Evolutionary conservation across 1,284 basidiomycete species (phyloP).

Genomic region (Moesziomyces antarcticus): DNA sequence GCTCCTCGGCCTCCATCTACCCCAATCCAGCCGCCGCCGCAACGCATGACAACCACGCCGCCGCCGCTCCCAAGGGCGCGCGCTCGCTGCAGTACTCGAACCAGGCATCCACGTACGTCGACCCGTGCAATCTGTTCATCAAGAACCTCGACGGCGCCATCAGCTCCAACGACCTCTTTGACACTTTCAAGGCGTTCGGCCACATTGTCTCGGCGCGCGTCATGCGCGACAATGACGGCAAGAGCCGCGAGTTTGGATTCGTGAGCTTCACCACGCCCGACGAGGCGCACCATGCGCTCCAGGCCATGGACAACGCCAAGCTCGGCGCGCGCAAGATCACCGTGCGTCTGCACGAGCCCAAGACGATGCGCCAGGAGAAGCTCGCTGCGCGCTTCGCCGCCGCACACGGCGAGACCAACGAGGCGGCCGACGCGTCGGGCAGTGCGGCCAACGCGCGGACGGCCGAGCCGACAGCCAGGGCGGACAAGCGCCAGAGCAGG

Average conservation of each 20-base stretch:
- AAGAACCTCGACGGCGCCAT: slow-evolving; percentile 58
- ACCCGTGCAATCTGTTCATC: slow-evolving; percentile 64
- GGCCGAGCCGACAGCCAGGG: slow-evolving; percentile 17
- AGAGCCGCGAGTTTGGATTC: slow-evolving; percentile 93
- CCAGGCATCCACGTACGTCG: slow-evolving; percentile 56
- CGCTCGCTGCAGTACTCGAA: slow-evolving; percentile 53
- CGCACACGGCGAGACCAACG: slow-evolving; percentile 12
- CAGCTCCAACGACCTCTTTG: slow-evolving; percentile 50
- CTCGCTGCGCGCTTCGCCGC: slow-evolving; percentile 77
- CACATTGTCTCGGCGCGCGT: slow-evolving; percentile 79
- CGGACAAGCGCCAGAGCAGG: slow-evolving; percentile 44
- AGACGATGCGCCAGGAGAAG: slow-evolving; percentile 86
- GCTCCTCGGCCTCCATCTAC: slow-evolving; percentile 51
- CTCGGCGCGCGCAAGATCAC: slow-evolving; percentile 77
- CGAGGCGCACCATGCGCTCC: slow-evolving; percentile 77
- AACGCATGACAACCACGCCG: slow-evolving; percentile 1
- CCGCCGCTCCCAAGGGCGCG: slow-evolving; percentile 14
- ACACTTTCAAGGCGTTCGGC: slow-evolving; percentile 58
- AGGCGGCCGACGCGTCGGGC: background rate
- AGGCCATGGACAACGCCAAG: slow-evolving; percentile 73
- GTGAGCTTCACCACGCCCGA: slow-evolving; percentile 75
- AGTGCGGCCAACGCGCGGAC: background rate
- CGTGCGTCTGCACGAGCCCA: slow-evolving; percentile 88
- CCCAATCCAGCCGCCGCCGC: slow-evolving; percentile 21
- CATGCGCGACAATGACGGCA: slow-evolving; percentile 86